Percentiles rank a stretch among this genome's conserved stretches.
Conservation (phyloP, 768 basidiomycete genomes). For the Leccinum aurantiacum region DNA sequence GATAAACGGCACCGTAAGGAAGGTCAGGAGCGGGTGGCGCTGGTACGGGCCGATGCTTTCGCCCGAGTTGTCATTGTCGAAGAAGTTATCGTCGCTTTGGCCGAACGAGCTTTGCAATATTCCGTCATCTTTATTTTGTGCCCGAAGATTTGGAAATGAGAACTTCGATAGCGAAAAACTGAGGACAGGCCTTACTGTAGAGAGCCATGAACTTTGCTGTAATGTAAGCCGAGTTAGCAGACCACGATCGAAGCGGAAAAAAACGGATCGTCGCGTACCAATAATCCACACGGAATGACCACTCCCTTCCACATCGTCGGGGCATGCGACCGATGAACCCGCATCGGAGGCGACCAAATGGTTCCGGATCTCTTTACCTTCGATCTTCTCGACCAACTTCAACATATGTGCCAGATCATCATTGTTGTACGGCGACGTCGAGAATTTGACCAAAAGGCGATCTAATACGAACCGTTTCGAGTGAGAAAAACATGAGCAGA, state of each 20-base stretch:
- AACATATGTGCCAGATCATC: conserved; percentile 27
- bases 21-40: conserved; percentile 19
- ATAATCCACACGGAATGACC: conserved; percentile 27
- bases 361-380: conserved; percentile 11
- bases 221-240: conserved; percentile 5
- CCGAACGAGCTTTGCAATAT: conserved; percentile 31
- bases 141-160: background rate
- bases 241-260: background rate
- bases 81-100: conserved; percentile 29
- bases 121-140: conserved; percentile 23
- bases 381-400: conserved; percentile 23
- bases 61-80: conserved; percentile 27
- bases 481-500: background rate
- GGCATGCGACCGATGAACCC: background rate
- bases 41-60: conserved; percentile 15
- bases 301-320: conserved; percentile 7
- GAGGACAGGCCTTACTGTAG: conserved; percentile 22
- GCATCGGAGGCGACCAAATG: background rate
- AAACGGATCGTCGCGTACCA: conserved; percentile 13
- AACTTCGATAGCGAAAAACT: background rate
- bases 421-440: conserved; percentile 31
- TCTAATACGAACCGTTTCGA: conserved; percentile 12
- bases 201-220: conserved; percentile 33
- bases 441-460: conserved; percentile 33
- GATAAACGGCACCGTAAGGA: conserved; percentile 25